A percentile compares a stretch with the other conserved stretches of the same genome.
Evolutionary conservation across 495 filamentous ascomycete genomes (phyloP).

Genomic region (Xylaria telfairii): DNA sequence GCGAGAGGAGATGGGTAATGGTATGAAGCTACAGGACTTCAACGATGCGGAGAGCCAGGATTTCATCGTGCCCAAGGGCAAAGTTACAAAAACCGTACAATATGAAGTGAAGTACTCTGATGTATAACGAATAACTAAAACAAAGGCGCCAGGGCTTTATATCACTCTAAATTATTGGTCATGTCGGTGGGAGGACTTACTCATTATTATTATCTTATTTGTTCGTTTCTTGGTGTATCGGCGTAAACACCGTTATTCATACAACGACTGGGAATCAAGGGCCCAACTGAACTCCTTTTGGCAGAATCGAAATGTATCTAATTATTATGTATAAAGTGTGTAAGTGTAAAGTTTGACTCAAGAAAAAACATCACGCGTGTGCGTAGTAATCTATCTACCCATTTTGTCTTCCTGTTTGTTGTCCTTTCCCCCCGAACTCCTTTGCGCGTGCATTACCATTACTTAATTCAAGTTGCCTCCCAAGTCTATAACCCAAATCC

Average conservation of each 20-base stretch:
- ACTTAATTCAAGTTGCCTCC: background rate
- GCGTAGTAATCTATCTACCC: slow-evolving; percentile 17
- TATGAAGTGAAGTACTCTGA: slow-evolving; percentile 28
- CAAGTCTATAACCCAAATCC: background rate
- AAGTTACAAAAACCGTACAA: slow-evolving; percentile 25
- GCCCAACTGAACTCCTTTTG: slow-evolving; percentile 2
- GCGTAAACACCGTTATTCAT: slow-evolving; percentile 13
- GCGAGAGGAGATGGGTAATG: slow-evolving; percentile 27
- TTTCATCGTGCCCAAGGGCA: slow-evolving; percentile 27
- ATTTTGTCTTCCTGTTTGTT: slow-evolving; percentile 17
- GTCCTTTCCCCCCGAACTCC: background rate
- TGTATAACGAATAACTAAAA: slow-evolving; percentile 25
- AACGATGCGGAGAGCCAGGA: slow-evolving; percentile 28
- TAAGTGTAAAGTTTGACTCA: background rate
- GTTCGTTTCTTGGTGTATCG: slow-evolving; percentile 22
- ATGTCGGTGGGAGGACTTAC: slow-evolving; percentile 6
- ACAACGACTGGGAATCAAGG: slow-evolving; percentile 7
- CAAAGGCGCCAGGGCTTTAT: slow-evolving; percentile 17
- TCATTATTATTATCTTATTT: slow-evolving; percentile 5
- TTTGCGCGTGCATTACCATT: background rate
- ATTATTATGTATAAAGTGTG: slow-evolving; percentile 20
- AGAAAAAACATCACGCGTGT: slow-evolving; percentile 14
- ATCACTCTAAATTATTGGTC: slow-evolving; percentile 4
- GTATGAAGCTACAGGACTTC: slow-evolving; percentile 26
- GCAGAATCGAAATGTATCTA: slow-evolving; percentile 16